Conservation (phyloP, 495 filamentous ascomycete species). For the Antarctomyces pellizariae region DNA sequence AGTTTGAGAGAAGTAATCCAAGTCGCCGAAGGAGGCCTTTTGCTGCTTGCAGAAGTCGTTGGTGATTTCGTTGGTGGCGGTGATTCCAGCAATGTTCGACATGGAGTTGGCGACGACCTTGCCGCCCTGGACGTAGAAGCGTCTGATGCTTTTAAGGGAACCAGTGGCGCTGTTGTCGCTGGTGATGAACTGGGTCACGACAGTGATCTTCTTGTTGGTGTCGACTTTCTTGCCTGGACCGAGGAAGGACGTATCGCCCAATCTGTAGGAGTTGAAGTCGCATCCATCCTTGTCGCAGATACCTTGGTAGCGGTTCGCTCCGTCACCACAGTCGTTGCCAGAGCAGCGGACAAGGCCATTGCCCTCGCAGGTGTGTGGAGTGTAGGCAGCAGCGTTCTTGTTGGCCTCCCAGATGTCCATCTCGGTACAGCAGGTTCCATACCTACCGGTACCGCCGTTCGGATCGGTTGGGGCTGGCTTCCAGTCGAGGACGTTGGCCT, state of each 20-base stretch:
- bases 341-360: conserved; percentile 5
- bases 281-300: conserved; percentile 57
- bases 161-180: conserved; percentile 29
- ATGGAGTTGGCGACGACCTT: conserved; percentile 13
- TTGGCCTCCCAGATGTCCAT: conserved; percentile 57
- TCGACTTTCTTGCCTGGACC: conserved; percentile 32
- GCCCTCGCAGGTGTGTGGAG: conserved; percentile 17
- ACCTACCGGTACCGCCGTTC: conserved; percentile 31
- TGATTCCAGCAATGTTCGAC: conserved; percentile 26
- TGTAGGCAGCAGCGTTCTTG: conserved; percentile 29
- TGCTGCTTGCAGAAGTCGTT: conserved; percentile 31
- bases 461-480: conserved; percentile 19
- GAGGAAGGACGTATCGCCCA: conserved; percentile 34
- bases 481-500: conserved; percentile 28
- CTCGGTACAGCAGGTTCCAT: conserved; percentile 42
- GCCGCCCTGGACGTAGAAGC: conserved; percentile 38
- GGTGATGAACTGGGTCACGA: conserved; percentile 50
- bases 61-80: conserved; percentile 30
- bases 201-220: conserved; percentile 35
- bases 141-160: conserved; percentile 31
- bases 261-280: conserved; percentile 46
- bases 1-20: conserved; percentile 23
- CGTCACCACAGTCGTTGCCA: conserved; percentile 14
- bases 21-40: conserved; percentile 36
- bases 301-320: conserved; percentile 20